These are phyloP conservation scores for Diaporthe capsici DNA, from an alignment of 2,329 filamentous ascomycete species.

Conservation along the genomic window DNA sequence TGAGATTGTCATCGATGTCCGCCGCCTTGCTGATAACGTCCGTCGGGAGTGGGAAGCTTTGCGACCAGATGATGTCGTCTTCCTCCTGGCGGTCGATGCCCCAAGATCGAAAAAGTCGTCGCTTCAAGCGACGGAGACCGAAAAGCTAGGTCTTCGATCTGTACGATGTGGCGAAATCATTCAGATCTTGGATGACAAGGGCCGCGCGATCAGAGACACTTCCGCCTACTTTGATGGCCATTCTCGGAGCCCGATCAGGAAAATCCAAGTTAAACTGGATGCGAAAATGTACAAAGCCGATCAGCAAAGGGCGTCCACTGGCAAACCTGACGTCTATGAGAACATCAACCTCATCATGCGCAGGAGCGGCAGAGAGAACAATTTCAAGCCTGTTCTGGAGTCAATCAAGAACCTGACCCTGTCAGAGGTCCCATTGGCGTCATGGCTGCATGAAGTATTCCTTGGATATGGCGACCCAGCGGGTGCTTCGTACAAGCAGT, in stretches of 20 bases:
- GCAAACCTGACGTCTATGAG: constrained; percentile 85
- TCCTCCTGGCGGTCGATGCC: constrained; percentile 83
- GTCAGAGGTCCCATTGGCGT: constrained; percentile 86
- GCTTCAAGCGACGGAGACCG: constrained; percentile 69
- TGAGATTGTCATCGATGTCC: constrained; percentile 88
- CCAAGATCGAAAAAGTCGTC: constrained; percentile 61
- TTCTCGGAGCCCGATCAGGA: constrained; percentile 72
- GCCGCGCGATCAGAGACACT: constrained; percentile 77
- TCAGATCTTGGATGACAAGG: constrained; percentile 88
- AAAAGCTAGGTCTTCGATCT: constrained; percentile 76
- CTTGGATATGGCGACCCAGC: constrained; percentile 96
- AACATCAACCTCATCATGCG: constrained; percentile 88
- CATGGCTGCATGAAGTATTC: constrained; percentile 97
- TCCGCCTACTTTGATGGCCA: constrained; percentile 74
- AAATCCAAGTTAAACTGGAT: constrained; percentile 86
- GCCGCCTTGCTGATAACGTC: constrained; percentile 80
- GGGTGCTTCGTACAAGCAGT: constrained; percentile 86
- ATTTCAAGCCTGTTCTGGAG: constrained; percentile 94
- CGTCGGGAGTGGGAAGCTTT: constrained; percentile 92
- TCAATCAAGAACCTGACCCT: constrained; percentile 90
- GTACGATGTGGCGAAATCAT: constrained; percentile 89
- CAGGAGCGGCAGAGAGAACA: constrained; percentile 90
- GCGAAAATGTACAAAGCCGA: constrained; percentile 83
- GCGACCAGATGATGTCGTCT: constrained; percentile 89
- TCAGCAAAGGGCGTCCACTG: constrained; percentile 73